Evolutionary conservation across 441 rosid genomes (phyloP), one percentile per base, ranked within the genome.

Genomic region (Croton setiger): DNA sequence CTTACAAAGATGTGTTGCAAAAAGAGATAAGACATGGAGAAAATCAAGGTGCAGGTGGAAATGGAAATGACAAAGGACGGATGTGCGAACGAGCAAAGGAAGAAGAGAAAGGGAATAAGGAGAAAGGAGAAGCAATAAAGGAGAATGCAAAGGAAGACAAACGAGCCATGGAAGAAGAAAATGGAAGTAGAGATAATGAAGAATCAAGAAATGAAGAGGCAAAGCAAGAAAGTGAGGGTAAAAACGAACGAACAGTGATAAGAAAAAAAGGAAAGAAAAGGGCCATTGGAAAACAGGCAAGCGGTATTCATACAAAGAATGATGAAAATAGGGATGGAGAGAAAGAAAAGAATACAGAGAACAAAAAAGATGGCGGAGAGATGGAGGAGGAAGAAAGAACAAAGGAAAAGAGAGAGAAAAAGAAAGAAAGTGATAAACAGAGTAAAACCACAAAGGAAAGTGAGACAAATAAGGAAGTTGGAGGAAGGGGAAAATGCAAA

Each of bases 131-230:
- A 8, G 4, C 41, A 8, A 35, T 72, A 11, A 55, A 57, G 17
- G 83, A 84, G 66, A 87, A 87, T 52, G 83, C 63, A 1, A 58
- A 85, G 41, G 75, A 80, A 77, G 85, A 80, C 66, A 82, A 79
- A 31, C 1, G n/a, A n/a, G n/a, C n/a, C n/a, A n/a, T 21, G 0
- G 43, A 61, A 41, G 59, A 12, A 4, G 59, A 54, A 51, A 51
- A 51, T 51, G 55, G 23, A 1, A 13, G 7, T 45, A 13, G 0
- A 7, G 49, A 45, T 13, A 13, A 45, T 9, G 49, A 13, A 45
- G 49, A 2, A 14, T 11, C 13, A 14, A 9, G 4, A 45, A 11
- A 45, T 0, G 17, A 45, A 3, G 51, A 9, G 17, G 13, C 9
- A 15, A 45, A 45, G n/a, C 23, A 51, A 51, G 21, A 17, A 48